A percentile compares a stretch with the other conserved stretches of the same genome.
phyloP scores from a whole-genome alignment of 345 rosid genomes.

The Bruguiera sexangula region DNA sequence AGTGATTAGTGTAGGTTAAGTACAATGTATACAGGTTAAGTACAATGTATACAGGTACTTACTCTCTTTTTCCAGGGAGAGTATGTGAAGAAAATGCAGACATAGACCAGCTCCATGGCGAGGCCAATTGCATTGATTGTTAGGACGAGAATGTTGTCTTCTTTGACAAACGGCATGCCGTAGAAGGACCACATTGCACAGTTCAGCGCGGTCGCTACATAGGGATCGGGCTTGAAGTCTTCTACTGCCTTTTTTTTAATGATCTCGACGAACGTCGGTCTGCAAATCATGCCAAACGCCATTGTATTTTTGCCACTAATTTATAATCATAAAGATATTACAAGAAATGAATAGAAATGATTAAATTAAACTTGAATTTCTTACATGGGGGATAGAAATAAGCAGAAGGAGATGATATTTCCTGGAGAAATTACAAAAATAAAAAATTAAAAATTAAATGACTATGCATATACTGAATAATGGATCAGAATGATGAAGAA shows the following conservation, averaged over 20 bases:
- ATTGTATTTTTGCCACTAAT: neutral
- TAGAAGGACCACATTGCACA: slow-evolving; percentile 19
- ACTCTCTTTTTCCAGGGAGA: slow-evolving; percentile 15
- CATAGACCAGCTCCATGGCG: slow-evolving; percentile 9
- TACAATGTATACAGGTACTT: neutral
- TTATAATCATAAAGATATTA: neutral
- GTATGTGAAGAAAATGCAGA: slow-evolving; percentile 12
- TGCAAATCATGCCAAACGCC: slow-evolving; percentile 22
- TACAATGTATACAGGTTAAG: neutral
- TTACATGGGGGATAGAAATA: slow-evolving; percentile 79
- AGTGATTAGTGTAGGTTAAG: neutral
- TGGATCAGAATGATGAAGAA: neutral
- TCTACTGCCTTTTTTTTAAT: slow-evolving; percentile 42
- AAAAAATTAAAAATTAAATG: neutral
- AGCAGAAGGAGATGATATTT: slow-evolving; percentile 60
- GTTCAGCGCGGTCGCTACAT: slow-evolving; percentile 15
- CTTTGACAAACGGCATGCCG: slow-evolving; percentile 19
- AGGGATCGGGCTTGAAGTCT: slow-evolving; percentile 15
- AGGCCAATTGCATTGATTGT: slow-evolving; percentile 18
- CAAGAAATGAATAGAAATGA: neutral
- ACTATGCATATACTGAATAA: too few species aligned
- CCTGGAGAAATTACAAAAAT: slow-evolving; percentile 34
- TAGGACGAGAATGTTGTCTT: slow-evolving; percentile 11
- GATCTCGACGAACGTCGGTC: slow-evolving; percentile 60
- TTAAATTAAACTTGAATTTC: neutral